Evolutionary conservation across 148 eudicot genomes (phyloP).

Genomic region (Vaccinium myrtillus): DNA sequence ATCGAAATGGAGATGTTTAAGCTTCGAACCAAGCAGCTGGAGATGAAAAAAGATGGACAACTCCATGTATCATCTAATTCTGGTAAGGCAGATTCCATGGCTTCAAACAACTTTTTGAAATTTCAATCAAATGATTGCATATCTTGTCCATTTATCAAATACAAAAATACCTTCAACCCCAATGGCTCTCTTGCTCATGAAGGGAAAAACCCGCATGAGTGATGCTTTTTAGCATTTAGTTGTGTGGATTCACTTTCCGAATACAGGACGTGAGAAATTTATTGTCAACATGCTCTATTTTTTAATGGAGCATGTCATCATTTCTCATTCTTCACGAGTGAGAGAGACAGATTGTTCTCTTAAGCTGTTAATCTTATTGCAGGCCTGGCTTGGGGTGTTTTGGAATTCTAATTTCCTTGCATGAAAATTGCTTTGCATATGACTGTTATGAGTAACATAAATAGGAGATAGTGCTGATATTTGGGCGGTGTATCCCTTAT

Average conservation of each 20-base stretch:
- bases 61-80: conserved; percentile 15
- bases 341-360: conserved; percentile 10
- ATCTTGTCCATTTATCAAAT: not conserved
- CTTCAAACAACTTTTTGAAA: not conserved
- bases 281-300: not conserved
- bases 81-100: conserved; percentile 27
- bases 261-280: not conserved
- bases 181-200: not conserved
- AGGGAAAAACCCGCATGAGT: not conserved
- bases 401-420: not conserved
- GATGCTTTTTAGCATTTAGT: not conserved
- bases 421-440: conserved; percentile 4
- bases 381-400: not conserved
- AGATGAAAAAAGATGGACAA: conserved; percentile 27
- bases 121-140: not conserved
- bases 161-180: not conserved
- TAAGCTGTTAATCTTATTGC: not conserved
- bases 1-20: conserved; percentile 38
- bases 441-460: not conserved
- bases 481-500: not conserved
- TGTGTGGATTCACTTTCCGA: conserved; percentile 1
- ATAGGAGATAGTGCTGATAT: conserved; percentile 11
- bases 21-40: conserved; percentile 35
- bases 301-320: not conserved
- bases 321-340: not conserved